Base-by-base conservation (phyloP, 768 basidiomycete genomes). In the Pholiota conissans region DNA sequence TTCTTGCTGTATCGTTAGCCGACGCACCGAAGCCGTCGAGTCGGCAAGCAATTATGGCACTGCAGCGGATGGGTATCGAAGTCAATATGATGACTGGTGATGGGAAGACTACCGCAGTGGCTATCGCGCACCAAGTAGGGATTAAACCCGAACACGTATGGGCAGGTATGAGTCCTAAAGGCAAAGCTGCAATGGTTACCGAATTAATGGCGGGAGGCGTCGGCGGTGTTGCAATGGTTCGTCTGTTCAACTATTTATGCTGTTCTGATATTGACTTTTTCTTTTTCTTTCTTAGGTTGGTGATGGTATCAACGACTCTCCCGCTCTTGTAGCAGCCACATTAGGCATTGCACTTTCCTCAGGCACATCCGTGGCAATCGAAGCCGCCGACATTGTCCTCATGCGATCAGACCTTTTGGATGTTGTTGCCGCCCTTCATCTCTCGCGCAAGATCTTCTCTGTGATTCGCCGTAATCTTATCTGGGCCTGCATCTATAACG, bases 261-360 rank as follows among this genome's bases (percentile, higher is more conserved):
- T 49, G 10, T 46, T 40, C 13, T 58, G 11, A 47, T 45, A 35
- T 40, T 60, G 1, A 53, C 30, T 32, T 24, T 37, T 58, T 35
- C 45, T 27, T 54, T 48, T 34, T 42, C 13, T 57, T 51, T 26
- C 60, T 20, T 61, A 95, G 94, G 94, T 99, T 37, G 97, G 97
- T 22, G 97, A 99, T 71, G 97, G 97, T 30, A 97, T 98, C 76
- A 98, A 99, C 71, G 97, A 99, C 70, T 98, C 96, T 2, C 96
- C 95, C 1, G 97, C 96, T 11, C 86, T 99, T 2, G 95, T 95
- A 14, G 95, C 93, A 3, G 93, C 96, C 0, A 93, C 94, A 1
- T 92, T 99, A 22, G 97, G 97, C 39, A 95, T 99, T 58, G 97
- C 97, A 1, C 84, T 99, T 5, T 95, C 93, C 10, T 91, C 94